A percentile compares a stretch with the other conserved stretches of the same genome.
Conservation (phyloP, 305 asterid genomes). For the Galium porrigens region DNA sequence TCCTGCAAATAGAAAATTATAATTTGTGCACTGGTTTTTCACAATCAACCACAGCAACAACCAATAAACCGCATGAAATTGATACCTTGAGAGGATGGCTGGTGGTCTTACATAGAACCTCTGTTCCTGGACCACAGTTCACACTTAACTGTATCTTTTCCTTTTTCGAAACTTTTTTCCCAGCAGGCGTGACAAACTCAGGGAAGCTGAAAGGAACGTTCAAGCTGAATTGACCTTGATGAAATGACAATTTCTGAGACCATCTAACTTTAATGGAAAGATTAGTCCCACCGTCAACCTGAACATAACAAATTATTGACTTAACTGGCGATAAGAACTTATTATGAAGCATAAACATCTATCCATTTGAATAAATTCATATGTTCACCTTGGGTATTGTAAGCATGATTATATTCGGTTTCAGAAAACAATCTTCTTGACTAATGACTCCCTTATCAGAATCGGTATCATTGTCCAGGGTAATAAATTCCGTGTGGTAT, state of each 20-base stretch:
- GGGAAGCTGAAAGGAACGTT: conserved; percentile 74
- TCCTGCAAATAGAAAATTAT: conserved; percentile 28
- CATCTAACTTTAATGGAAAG: conserved; percentile 56
- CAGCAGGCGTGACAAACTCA: conserved; percentile 71
- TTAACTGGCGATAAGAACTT: not conserved
- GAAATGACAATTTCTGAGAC: conserved; percentile 67
- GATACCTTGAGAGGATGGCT: conserved; percentile 83
- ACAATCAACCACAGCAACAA: conserved; percentile 6
- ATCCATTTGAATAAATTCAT: conserved; percentile 3
- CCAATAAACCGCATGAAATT: conserved; percentile 14
- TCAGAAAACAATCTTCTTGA: conserved; percentile 57
- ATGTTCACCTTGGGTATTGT: conserved; percentile 57
- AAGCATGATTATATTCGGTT: conserved; percentile 48
- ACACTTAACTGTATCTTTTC: conserved; percentile 63
- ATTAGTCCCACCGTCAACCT: conserved; percentile 87
- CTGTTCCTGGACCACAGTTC: conserved; percentile 56
- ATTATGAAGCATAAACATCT: not conserved
- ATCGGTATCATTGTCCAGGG: conserved; percentile 27
- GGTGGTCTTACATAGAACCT: conserved; percentile 43
- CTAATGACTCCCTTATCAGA: conserved; percentile 26
- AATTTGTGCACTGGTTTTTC: not conserved
- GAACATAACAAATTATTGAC: conserved; percentile 6
- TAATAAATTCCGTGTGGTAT: conserved; percentile 38
- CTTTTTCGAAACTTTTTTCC: conserved; percentile 58
- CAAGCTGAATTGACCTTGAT: conserved; percentile 50